A percentile compares a stretch with the other conserved stretches of the same genome.
These are phyloP conservation scores for Neonectria neomacrospora DNA, from an alignment of 2,329 filamentous ascomycete species.

Conservation along the genomic window DNA sequence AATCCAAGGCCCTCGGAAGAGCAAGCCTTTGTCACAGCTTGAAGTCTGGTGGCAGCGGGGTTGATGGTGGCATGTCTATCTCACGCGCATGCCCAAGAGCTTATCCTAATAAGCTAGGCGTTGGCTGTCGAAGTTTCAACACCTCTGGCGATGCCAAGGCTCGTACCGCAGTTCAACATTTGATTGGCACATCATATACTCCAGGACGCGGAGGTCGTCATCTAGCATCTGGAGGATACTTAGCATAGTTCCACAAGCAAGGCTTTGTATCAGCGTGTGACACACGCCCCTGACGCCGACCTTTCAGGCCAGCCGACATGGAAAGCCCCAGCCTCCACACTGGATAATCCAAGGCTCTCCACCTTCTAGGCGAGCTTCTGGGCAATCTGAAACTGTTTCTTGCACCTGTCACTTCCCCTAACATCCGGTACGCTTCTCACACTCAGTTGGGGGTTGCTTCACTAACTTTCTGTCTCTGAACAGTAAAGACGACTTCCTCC, in stretches of 20 bases:
- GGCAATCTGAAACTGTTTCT: neutral
- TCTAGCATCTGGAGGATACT: neutral
- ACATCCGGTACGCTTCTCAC: neutral
- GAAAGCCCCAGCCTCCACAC: neutral
- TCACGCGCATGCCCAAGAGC: neutral
- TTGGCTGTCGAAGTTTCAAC: neutral
- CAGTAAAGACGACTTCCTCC: neutral
- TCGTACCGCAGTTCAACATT: neutral
- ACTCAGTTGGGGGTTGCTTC: neutral
- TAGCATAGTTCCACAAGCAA: neutral
- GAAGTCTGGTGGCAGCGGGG: neutral
- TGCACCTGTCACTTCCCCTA: neutral
- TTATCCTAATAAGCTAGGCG: neutral
- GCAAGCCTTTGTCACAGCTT: neutral
- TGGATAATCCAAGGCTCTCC: neutral
- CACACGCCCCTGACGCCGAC: neutral
- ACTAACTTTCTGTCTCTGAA: neutral
- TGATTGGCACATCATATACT: neutral
- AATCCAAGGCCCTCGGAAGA: neutral
- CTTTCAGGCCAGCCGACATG: neutral
- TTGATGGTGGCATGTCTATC: neutral
- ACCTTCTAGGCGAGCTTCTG: neutral
- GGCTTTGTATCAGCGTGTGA: neutral
- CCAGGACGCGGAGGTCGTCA: neutral
- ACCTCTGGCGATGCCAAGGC: neutral